phyloP scores from a whole-genome alignment of 495 filamentous ascomycete genomes.

The Hyaloscypha bicolor region DNA sequence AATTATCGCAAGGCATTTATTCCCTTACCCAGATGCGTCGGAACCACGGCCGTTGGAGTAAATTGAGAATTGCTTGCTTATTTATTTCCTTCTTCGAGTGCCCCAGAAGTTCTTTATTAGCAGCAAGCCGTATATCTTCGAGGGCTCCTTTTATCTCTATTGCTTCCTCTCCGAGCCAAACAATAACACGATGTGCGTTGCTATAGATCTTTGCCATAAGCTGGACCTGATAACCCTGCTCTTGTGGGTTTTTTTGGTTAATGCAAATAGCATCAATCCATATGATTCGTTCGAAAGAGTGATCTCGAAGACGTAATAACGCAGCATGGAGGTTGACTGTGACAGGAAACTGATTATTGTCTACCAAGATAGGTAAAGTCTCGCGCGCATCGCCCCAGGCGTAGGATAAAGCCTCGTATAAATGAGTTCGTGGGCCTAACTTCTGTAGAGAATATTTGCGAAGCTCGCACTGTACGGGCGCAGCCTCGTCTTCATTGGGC shows the following conservation, averaged over 20 bases:
- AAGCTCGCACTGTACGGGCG: constrained; percentile 26
- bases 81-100: neutral
- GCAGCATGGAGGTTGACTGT: neutral
- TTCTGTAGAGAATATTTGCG: constrained; percentile 24
- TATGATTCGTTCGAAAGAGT: neutral
- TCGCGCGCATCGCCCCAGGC: neutral
- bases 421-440: neutral
- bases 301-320: neutral
- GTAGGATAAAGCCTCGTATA: neutral
- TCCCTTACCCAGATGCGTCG: constrained; percentile 37
- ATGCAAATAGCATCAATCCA: constrained; percentile 22
- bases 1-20: neutral
- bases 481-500: constrained; percentile 13
- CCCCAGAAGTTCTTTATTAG: neutral
- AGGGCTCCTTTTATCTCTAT: constrained; percentile 28
- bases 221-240: constrained; percentile 30
- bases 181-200: constrained; percentile 35
- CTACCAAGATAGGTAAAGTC: neutral
- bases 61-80: constrained; percentile 18
- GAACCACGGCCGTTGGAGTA: constrained; percentile 36
- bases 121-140: constrained; percentile 23
- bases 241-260: constrained; percentile 29
- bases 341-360: neutral
- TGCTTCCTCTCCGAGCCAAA: constrained; percentile 37
- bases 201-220: constrained; percentile 40